Conservation (phyloP, 169 alveolate genomes). For the Eimeria necatrix region DNA sequence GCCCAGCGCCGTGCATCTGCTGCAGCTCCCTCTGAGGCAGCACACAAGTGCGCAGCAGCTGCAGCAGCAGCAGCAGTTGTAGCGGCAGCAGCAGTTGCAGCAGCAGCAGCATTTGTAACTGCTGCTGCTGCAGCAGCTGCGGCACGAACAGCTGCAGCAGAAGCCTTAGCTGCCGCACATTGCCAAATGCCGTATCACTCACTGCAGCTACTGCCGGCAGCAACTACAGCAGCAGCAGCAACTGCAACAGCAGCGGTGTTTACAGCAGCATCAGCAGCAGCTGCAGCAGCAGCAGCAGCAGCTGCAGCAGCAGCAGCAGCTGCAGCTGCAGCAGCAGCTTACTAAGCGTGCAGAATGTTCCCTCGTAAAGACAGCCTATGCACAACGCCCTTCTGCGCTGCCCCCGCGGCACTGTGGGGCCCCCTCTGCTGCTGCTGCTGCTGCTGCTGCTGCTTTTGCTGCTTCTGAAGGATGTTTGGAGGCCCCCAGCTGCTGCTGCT, state of each 20-base stretch:
- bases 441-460: conserved; percentile 20
- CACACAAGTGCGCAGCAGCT: neutral
- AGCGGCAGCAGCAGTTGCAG: neutral
- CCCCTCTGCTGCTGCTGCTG: neutral
- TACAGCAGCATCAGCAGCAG: neutral
- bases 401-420: neutral
- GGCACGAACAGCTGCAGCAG: neutral
- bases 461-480: neutral
- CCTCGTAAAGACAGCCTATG: neutral
- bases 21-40: neutral
- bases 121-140: neutral
- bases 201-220: neutral
- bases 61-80: neutral
- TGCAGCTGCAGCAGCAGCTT: neutral
- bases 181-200: neutral
- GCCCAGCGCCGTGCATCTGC: neutral
- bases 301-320: neutral
- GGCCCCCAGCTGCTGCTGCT: neutral
- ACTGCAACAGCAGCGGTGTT: neutral
- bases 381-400: neutral
- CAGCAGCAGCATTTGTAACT: neutral
- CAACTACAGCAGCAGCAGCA: neutral
- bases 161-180: neutral
- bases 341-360: neutral
- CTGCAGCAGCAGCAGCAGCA: neutral